Conservation (phyloP, 2,329 filamentous ascomycete genomes). For the Fusarium sp. region DNA sequence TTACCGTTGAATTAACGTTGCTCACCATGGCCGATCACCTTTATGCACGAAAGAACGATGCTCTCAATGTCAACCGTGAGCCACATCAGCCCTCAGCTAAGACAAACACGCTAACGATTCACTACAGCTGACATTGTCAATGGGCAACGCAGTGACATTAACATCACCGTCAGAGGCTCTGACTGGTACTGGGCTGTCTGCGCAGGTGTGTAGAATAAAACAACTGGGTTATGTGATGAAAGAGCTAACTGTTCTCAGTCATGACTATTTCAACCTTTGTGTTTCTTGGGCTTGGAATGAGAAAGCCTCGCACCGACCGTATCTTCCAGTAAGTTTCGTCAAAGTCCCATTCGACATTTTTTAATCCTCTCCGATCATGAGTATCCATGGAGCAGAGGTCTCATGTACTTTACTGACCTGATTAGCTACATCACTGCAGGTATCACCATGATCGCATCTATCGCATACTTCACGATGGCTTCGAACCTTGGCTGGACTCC, state of each 20-base stretch:
- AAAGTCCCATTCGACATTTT: accelerated
- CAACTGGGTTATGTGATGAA: accelerated
- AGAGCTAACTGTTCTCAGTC: conserved; percentile 57
- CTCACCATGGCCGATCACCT: conserved; percentile 2
- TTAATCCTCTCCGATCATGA: accelerated
- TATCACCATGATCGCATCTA: conserved; percentile 58
- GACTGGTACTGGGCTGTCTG: conserved; percentile 66
- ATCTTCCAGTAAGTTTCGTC: conserved; percentile 56
- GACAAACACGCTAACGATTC: accelerated
- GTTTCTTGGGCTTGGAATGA: conserved; percentile 62
- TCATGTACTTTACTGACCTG: background rate
- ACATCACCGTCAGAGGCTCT: conserved; percentile 67
- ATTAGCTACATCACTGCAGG: conserved; percentile 57
- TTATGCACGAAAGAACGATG: background rate
- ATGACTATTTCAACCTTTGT: conserved; percentile 64
- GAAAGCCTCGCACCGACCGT: conserved; percentile 62
- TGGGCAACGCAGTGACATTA: conserved; percentile 54
- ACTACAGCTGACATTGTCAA: conserved; percentile 10
- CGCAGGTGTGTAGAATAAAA: background rate
- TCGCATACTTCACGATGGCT: conserved; percentile 62
- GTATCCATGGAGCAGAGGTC: accelerated
- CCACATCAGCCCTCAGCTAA: accelerated
- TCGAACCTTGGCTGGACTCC: conserved; percentile 59
- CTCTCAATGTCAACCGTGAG: conserved; percentile 18
- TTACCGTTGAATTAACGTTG: background rate